These are phyloP conservation scores for Poronia punctata DNA, from an alignment of 495 filamentous ascomycete species.

Conservation along the genomic window DNA sequence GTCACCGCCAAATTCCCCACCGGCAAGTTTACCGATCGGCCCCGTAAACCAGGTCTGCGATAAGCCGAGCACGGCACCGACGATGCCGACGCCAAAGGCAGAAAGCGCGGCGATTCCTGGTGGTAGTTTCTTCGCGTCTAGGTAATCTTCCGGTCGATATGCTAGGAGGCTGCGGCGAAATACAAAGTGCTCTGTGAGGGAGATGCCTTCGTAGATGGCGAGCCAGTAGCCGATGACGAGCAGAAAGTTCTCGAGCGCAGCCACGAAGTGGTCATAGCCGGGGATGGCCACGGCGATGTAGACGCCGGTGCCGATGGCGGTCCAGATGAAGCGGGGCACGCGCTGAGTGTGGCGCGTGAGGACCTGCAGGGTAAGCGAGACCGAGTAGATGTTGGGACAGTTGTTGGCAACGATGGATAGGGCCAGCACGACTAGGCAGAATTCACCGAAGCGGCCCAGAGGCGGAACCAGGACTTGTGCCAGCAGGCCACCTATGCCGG, in stretches of 20 bases:
- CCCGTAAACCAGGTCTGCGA: conserved; percentile 70
- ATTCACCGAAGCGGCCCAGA: conserved; percentile 70
- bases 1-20: conserved; percentile 58
- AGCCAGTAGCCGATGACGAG: conserved; percentile 78
- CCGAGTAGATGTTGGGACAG: conserved; percentile 85
- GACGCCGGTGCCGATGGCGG: conserved; percentile 55
- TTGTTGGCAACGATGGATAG: conserved; percentile 79
- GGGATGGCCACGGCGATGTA: conserved; percentile 74
- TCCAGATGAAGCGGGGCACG: conserved; percentile 76
- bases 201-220: conserved; percentile 70
- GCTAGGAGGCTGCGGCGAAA: conserved; percentile 58
- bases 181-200: conserved; percentile 68
- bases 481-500: conserved; percentile 66
- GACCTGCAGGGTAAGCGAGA: conserved; percentile 68
- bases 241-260: conserved; percentile 72
- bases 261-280: conserved; percentile 66
- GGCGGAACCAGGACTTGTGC: conserved; percentile 57
- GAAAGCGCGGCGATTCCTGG: conserved; percentile 61
- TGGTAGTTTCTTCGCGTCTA: conserved; percentile 53
- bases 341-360: conserved; percentile 55
- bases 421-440: conserved; percentile 74
- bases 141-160: conserved; percentile 59
- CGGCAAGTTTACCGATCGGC: conserved; percentile 60
- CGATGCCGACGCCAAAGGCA: conserved; percentile 62
- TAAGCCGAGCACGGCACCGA: conserved; percentile 73